phyloP scores from a whole-genome alignment of 257 asterid genomes.

The Solanum chaucha region DNA sequence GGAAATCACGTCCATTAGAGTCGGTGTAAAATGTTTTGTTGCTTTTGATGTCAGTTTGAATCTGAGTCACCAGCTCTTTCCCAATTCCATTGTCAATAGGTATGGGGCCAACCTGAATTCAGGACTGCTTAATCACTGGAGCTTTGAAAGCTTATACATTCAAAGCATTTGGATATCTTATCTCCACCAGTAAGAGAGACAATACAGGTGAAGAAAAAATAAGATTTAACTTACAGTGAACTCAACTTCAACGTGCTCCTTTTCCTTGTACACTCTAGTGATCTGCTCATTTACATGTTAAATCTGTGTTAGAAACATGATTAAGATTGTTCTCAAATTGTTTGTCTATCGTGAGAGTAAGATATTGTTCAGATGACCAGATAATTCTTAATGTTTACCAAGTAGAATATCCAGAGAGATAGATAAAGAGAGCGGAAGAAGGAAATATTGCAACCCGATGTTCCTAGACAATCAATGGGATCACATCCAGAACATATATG shows the following conservation, averaged over 20 bases:
- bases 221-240: conserved; percentile 46
- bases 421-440: neutral
- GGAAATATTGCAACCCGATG: neutral
- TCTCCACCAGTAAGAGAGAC: neutral
- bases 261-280: conserved; percentile 84
- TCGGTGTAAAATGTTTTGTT: conserved; percentile 78
- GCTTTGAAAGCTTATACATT: neutral
- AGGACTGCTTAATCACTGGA: neutral
- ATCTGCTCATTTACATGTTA: conserved; percentile 30
- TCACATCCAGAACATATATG: neutral
- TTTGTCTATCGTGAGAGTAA: neutral
- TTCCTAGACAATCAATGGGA: neutral
- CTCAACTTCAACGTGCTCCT: conserved; percentile 85
- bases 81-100: conserved; percentile 75
- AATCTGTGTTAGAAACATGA: neutral
- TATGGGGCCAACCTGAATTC: conserved; percentile 85
- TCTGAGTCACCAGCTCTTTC: conserved; percentile 72
- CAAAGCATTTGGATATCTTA: neutral
- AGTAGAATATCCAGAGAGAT: neutral
- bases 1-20: conserved; percentile 90
- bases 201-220: neutral
- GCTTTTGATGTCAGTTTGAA: conserved; percentile 53
- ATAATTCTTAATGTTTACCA: neutral
- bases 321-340: neutral
- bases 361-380: neutral